Conservation (phyloP, 768 basidiomycete genomes). For the Boletus subcaerulescens region DNA sequence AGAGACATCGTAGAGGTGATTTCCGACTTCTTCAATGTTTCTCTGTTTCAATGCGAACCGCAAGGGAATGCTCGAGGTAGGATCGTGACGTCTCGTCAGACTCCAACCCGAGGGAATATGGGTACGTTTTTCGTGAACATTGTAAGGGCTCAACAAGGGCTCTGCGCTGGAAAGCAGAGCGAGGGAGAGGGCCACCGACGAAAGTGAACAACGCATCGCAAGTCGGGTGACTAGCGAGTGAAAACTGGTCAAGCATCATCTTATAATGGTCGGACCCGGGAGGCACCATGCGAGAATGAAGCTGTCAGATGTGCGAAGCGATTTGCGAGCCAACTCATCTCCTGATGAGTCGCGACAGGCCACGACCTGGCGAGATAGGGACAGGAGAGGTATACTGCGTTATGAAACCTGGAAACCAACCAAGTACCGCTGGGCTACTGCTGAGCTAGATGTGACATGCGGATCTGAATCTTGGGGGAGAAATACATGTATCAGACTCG, state of each 20-base stretch:
- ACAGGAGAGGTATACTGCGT: too few species aligned
- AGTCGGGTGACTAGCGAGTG: not conserved
- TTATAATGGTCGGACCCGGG: not conserved
- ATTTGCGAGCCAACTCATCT: too few species aligned
- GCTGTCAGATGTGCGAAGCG: too few species aligned
- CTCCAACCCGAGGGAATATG: constrained; percentile 37
- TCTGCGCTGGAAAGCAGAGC: constrained; percentile 14
- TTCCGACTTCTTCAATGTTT: constrained; percentile 27
- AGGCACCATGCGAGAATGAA: too few species aligned
- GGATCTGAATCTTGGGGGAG: too few species aligned
- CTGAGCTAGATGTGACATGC: too few species aligned
- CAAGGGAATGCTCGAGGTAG: constrained; percentile 30
- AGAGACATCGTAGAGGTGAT: constrained; percentile 28
- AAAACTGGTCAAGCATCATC: not conserved
- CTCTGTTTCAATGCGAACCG: constrained; percentile 32
- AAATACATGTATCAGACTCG: too few species aligned
- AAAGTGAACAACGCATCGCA: constrained; percentile 10
- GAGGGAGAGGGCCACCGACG: constrained; percentile 11
- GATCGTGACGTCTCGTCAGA: constrained; percentile 33
- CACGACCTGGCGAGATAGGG: too few species aligned
- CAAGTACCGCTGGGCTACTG: too few species aligned
- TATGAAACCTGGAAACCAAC: too few species aligned
- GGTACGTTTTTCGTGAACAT: constrained; percentile 41
- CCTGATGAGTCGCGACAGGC: too few species aligned
- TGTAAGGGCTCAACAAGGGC: constrained; percentile 18